Evolutionary conservation across 2,329 filamentous ascomycete genomes (phyloP).

Genomic region (Diaporthe amygdali): DNA sequence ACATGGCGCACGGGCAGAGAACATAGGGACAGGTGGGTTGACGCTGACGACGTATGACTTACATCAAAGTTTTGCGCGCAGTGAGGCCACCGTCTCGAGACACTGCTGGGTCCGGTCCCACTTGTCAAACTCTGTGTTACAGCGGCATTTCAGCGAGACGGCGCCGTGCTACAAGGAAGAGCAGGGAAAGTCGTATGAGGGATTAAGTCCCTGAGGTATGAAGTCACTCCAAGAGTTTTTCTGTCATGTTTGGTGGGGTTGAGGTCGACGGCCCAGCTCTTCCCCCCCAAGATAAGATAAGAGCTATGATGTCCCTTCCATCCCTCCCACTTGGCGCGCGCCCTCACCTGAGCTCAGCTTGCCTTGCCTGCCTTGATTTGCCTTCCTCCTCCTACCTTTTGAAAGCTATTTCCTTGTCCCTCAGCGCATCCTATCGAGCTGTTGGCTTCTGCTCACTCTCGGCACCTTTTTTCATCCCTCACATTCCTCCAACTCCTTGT

Average conservation of each 20-base stretch:
- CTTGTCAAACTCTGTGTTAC: conserved; percentile 8
- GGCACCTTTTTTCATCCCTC: background rate
- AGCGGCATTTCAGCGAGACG: conserved; percentile 23
- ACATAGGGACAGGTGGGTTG: background rate
- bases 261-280: background rate
- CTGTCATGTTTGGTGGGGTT: conserved; percentile 12
- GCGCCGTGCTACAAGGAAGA: background rate
- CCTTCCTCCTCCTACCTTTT: conserved; percentile 16
- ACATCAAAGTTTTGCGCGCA: background rate
- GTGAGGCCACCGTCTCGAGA: conserved; percentile 18
- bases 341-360: conserved; percentile 11
- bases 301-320: conserved; percentile 23
- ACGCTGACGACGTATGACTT: conserved; percentile 18
- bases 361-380: background rate
- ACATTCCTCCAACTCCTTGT: background rate
- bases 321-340: background rate
- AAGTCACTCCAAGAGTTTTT: conserved; percentile 13
- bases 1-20: background rate
- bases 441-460: background rate
- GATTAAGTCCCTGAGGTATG: conserved; percentile 21
- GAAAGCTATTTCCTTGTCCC: background rate
- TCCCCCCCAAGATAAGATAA: conserved; percentile 24
- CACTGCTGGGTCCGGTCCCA: conserved; percentile 16
- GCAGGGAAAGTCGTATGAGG: conserved; percentile 13
- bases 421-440: background rate